Percentiles rank a stretch among this genome's conserved stretches.
These are phyloP conservation scores for Acmispon strigosus DNA, from an alignment of 306 rosid genomes.

Conservation along the genomic window DNA sequence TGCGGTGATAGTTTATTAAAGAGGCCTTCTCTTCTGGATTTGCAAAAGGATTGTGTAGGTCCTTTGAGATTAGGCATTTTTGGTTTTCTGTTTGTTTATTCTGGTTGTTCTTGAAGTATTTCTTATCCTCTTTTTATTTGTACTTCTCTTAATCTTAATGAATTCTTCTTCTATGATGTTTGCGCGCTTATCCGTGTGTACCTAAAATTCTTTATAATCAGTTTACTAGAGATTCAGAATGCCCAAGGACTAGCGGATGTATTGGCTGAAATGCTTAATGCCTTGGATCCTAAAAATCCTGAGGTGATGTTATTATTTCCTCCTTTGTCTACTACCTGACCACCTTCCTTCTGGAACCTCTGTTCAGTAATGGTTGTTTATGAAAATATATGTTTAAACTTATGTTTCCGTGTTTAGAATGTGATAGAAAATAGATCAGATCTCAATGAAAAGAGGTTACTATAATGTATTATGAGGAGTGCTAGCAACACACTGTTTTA, in stretches of 20 bases:
- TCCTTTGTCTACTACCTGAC: constrained; percentile 1
- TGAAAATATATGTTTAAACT: neutral
- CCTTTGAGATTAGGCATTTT: neutral
- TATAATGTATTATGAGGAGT: no score
- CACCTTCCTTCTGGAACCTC: constrained; percentile 8
- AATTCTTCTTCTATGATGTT: no score
- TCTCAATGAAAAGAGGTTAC: no score
- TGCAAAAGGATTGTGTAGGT: neutral
- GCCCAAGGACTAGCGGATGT: constrained; percentile 82
- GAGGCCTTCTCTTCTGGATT: neutral
- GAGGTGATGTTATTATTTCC: constrained; percentile 39
- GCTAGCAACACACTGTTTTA: no score
- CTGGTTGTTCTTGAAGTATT: neutral
- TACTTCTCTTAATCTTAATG: neutral
- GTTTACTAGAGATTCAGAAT: constrained; percentile 70
- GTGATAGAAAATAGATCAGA: no score
- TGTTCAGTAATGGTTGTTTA: constrained; percentile 9
- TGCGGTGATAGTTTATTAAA: neutral
- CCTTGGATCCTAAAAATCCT: constrained; percentile 68
- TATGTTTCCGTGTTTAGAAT: no score
- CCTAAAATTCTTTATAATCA: constrained; percentile 31
- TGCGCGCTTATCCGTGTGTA: neutral
- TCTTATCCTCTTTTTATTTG: neutral
- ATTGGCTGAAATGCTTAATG: constrained; percentile 83
- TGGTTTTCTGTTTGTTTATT: neutral